Evolutionary conservation across 2,329 filamentous ascomycete genomes (phyloP).

Genomic region (Exserohilum rostratum): DNA sequence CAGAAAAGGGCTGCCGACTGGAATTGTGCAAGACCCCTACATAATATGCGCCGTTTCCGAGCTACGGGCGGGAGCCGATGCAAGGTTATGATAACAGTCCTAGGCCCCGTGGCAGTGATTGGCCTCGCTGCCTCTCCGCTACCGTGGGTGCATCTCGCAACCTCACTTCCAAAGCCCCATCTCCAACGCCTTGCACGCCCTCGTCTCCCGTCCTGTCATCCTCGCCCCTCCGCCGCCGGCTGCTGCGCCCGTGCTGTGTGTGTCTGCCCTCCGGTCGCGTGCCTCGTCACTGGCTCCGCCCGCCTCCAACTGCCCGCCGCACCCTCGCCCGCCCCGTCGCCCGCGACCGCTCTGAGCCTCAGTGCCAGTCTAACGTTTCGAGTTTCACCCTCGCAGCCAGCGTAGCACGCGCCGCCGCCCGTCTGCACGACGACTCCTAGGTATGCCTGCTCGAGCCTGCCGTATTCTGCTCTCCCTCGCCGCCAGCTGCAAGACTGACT

Average conservation of each 20-base stretch:
- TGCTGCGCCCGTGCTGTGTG: conserved; percentile 29
- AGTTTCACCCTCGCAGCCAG: conserved; percentile 47
- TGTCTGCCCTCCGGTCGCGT: conserved; percentile 25
- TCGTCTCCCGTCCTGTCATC: conserved; percentile 12
- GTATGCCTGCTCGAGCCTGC: conserved; percentile 35
- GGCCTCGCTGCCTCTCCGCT: conserved; percentile 20
- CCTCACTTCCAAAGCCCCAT: conserved; percentile 21
- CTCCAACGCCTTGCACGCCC: conserved; percentile 18
- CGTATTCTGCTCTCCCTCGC: conserved; percentile 26
- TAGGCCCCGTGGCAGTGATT: conserved; percentile 21
- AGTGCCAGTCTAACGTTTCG: conserved; percentile 42
- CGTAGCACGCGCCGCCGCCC: conserved; percentile 44
- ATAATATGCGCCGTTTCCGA: conserved; percentile 21
- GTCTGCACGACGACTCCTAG: conserved; percentile 37
- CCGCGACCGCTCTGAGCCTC: conserved; percentile 40
- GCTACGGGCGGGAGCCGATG: conserved; percentile 25
- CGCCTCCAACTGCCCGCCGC: conserved; percentile 9
- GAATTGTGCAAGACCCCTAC: no score
- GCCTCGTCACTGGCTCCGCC: conserved; percentile 17
- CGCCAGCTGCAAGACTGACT: conserved; percentile 35
- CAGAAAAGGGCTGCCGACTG: no score
- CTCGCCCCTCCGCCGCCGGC: conserved; percentile 24
- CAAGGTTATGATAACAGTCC: conserved; percentile 27
- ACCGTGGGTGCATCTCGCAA: conserved; percentile 24
- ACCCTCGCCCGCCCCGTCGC: conserved; percentile 1